phyloP scores from a whole-genome alignment of 202 grass and related monocot genomes.

The Carex sylvatica region DNA sequence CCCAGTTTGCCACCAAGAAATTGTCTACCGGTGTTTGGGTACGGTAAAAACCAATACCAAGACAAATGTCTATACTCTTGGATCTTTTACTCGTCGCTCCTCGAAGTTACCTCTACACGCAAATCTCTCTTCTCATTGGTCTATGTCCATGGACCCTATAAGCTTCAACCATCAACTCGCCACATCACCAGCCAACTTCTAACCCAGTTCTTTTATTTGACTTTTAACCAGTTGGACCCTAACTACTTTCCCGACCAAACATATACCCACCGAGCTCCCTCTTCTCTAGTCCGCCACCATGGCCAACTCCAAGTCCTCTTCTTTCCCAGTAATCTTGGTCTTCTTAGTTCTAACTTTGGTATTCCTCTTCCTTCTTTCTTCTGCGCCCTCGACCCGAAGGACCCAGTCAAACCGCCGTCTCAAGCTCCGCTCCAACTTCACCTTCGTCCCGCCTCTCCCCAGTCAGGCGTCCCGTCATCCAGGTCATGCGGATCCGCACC shows the following conservation, averaged over 20 bases:
- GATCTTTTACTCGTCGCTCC: slow-evolving; percentile 6
- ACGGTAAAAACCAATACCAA: not conserved
- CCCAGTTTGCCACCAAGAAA: too few relatives aligned
- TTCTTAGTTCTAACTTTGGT: slow-evolving; percentile 21
- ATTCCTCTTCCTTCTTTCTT: slow-evolving; percentile 48
- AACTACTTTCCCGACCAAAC: not conserved
- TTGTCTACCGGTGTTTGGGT: not conserved
- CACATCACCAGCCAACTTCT: not conserved
- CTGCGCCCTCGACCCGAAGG: slow-evolving; percentile 27
- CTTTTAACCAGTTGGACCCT: not conserved
- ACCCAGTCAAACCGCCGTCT: slow-evolving; percentile 63
- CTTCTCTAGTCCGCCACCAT: slow-evolving; percentile 7
- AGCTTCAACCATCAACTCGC: not conserved
- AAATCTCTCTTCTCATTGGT: not conserved
- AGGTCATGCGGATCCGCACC: not conserved
- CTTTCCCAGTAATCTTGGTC: slow-evolving; percentile 44
- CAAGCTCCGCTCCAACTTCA: slow-evolving; percentile 44
- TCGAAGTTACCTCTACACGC: slow-evolving; percentile 1
- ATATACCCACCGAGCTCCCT: not conserved
- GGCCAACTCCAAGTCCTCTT: slow-evolving; percentile 33
- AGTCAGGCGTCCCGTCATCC: not conserved
- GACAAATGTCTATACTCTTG: not conserved
- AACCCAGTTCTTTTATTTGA: not conserved
- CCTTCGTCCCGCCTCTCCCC: not conserved
- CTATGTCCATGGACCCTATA: not conserved